A percentile compares a stretch with the other conserved stretches of the same genome.
These are phyloP conservation scores for Phytophthora brassicae DNA, from an alignment of 352 stramenopile species.

Conservation along the genomic window DNA sequence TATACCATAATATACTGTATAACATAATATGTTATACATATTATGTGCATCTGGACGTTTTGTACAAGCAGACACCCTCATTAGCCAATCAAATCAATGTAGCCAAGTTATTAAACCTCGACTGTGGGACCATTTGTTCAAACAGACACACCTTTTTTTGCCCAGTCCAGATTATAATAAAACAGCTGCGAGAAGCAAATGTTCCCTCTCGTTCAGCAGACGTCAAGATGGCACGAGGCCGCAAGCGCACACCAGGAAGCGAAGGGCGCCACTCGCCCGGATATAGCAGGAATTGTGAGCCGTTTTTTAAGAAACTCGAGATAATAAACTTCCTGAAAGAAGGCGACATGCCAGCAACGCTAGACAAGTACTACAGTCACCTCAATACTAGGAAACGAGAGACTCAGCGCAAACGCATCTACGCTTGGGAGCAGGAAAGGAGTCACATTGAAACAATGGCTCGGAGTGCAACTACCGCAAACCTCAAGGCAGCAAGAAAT, in stretches of 20 bases:
- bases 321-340: slow-evolving; percentile 2
- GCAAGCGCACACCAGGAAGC: not conserved
- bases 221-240: slow-evolving; percentile 2
- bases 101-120: not conserved
- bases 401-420: not conserved
- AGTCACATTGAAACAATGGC: not conserved
- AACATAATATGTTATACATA: no score
- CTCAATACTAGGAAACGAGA: not conserved
- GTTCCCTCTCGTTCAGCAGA: not conserved
- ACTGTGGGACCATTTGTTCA: not conserved
- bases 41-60: slow-evolving; percentile 5
- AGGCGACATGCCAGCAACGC: not conserved
- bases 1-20: no score
- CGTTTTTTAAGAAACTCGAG: not conserved
- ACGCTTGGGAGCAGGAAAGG: not conserved
- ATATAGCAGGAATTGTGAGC: not conserved
- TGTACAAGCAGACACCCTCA: not conserved
- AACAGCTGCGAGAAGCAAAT: no score
- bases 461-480: not conserved
- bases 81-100: not conserved
- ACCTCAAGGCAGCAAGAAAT: not conserved
- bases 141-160: slow-evolving; percentile 4
- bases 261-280: not conserved
- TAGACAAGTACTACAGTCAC: slow-evolving; percentile 5
- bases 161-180: no score